Evolutionary conservation across 2,329 filamentous ascomycete genomes (phyloP).

Genomic region (Mycogone perniciosa): DNA sequence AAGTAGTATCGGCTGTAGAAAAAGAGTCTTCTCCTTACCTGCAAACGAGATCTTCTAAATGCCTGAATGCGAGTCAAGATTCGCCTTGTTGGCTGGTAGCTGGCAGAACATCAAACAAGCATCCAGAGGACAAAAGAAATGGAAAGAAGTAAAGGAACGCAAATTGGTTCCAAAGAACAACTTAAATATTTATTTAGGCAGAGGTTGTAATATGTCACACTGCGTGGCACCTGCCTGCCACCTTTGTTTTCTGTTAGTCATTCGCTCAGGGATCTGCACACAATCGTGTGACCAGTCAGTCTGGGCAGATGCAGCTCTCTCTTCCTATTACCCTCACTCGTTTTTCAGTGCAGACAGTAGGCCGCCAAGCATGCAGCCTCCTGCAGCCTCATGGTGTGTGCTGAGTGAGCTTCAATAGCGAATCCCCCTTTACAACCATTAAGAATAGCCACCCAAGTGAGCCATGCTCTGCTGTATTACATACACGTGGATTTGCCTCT

Average conservation of each 20-base stretch:
- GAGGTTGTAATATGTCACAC: background rate
- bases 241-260: slow-evolving; percentile 3
- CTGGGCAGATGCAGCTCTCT: background rate
- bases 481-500: slow-evolving; percentile 12
- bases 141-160: background rate
- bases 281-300: background rate
- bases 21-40: background rate
- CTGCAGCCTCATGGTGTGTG: background rate
- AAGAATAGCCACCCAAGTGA: background rate
- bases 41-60: too few species aligned
- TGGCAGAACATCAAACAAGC: too few species aligned
- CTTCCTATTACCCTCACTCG: background rate
- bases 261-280: slow-evolving; percentile 3
- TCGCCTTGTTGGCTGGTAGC: too few species aligned
- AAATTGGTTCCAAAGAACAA: background rate
- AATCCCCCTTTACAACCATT: too few species aligned
- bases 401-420: too few species aligned
- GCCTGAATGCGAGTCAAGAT: too few species aligned
- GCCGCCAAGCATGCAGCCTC: background rate
- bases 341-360: too few species aligned
- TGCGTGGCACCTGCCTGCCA: background rate
- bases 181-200: background rate
- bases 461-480: slow-evolving; percentile 2
- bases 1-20: background rate
- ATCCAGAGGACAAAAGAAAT: background rate